Conservation (phyloP, 208 protist species). For the Acanthamoeba castellanii region DNA sequence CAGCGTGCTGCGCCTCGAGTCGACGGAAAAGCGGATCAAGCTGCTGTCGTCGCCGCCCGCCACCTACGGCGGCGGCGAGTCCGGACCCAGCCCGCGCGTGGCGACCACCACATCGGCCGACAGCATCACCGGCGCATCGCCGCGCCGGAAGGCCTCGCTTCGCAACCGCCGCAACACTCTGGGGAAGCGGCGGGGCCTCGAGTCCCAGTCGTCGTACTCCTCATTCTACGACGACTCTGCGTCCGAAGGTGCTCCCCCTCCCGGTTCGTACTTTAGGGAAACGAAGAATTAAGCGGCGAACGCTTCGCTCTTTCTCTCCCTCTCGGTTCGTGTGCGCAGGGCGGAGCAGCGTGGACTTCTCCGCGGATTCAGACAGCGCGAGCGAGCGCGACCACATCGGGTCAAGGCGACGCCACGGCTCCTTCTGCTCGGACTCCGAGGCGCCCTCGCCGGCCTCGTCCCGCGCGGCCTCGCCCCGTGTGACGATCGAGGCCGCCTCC, state of each 20-base stretch:
- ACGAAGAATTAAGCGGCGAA: background rate
- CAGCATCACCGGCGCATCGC: background rate
- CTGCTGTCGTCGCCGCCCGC: background rate
- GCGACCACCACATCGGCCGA: background rate
- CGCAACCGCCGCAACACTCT: constrained; percentile 19
- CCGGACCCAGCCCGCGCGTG: background rate
- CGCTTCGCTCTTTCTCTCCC: background rate
- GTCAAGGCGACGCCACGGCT: background rate
- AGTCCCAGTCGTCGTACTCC: constrained; percentile 1
- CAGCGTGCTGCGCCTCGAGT: constrained; percentile 20
- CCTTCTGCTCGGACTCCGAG: constrained; percentile 4
- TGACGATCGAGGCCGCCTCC: background rate
- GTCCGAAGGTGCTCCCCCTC: background rate
- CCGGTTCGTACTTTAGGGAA: background rate
- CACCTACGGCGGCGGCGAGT: background rate
- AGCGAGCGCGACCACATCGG: background rate
- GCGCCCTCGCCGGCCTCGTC: background rate
- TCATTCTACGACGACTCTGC: constrained; percentile 29
- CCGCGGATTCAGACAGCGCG: constrained; percentile 35
- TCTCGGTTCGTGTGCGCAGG: background rate
- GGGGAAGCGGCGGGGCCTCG: background rate
- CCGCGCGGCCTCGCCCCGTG: background rate
- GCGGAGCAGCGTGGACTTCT: constrained; percentile 10
- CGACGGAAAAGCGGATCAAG: constrained; percentile 35
- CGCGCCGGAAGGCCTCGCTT: constrained; percentile 3